Percentiles rank a stretch among this genome's conserved stretches.
Conservation (phyloP, 495 filamentous ascomycete genomes). For the Pseudotulostoma volvatum region DNA sequence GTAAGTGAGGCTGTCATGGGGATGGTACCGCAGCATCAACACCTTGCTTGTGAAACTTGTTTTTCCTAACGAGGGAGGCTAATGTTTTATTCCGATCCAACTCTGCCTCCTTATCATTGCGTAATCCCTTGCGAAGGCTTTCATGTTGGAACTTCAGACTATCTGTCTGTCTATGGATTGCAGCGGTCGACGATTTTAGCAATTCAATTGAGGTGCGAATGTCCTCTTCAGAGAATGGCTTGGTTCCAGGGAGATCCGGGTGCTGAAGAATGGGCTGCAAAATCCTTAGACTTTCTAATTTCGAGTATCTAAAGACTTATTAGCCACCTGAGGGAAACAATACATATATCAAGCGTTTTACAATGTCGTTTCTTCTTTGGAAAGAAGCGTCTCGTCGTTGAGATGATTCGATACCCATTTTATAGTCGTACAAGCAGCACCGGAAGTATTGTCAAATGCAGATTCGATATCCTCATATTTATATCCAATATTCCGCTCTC, state of each 20-base stretch:
- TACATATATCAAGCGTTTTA: no score
- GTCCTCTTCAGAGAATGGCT: constrained; percentile 25
- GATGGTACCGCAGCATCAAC: constrained; percentile 18
- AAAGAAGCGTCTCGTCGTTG: constrained; percentile 20
- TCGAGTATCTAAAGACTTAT: constrained; percentile 15
- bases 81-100: constrained; percentile 13
- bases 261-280: constrained; percentile 16
- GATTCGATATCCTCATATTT: constrained; percentile 16
- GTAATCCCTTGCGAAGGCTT: constrained; percentile 13
- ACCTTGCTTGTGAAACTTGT: constrained; percentile 22
- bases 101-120: constrained; percentile 11
- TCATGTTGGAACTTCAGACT: constrained; percentile 18
- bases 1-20: not conserved
- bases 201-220: constrained; percentile 21
- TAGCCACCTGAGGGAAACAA: no score
- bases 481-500: constrained; percentile 16
- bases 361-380: constrained; percentile 25
- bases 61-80: constrained; percentile 20
- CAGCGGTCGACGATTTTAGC: constrained; percentile 21
- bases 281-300: constrained; percentile 16
- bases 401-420: constrained; percentile 23
- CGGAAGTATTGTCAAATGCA: constrained; percentile 12
- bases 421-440: constrained; percentile 7
- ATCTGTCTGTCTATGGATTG: constrained; percentile 20
- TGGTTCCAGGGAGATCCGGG: constrained; percentile 14